Conservation (phyloP, 2,329 filamentous ascomycete genomes). For the Nemania abortiva region DNA sequence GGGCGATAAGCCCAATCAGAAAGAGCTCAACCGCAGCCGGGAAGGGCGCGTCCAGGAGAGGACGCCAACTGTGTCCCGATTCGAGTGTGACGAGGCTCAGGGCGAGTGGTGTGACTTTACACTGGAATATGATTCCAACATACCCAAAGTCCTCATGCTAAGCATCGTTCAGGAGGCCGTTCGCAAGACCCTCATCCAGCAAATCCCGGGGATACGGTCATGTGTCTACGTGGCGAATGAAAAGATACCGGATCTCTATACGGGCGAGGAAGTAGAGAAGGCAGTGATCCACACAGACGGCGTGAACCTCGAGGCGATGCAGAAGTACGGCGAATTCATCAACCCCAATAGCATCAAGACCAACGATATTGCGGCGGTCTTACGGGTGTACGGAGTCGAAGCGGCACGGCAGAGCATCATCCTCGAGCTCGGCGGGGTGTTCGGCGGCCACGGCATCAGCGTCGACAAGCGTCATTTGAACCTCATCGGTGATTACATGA, state of each 20-base stretch:
- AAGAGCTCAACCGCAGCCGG: conserved; percentile 59
- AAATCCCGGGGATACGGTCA: conserved; percentile 80
- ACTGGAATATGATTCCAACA: conserved; percentile 82
- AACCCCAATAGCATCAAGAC: conserved; percentile 88
- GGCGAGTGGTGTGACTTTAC: conserved; percentile 84
- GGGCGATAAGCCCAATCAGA: conserved; percentile 47
- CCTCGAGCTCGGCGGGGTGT: conserved; percentile 85
- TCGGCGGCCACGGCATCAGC: conserved; percentile 88
- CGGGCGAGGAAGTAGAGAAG: conserved; percentile 63
- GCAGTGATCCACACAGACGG: conserved; percentile 81
- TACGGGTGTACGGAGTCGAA: conserved; percentile 90
- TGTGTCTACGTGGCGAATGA: conserved; percentile 76
- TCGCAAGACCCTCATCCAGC: conserved; percentile 84
- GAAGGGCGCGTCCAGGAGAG: conserved; percentile 73
- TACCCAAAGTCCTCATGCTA: conserved; percentile 93
- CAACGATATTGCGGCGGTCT: conserved; percentile 90
- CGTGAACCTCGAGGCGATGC: conserved; percentile 91
- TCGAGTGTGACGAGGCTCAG: conserved; percentile 80
- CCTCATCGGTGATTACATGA: conserved; percentile 98
- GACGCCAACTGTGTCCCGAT: conserved; percentile 76
- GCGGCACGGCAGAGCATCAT: conserved; percentile 90
- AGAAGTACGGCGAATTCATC: conserved; percentile 85
- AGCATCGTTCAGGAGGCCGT: conserved; percentile 87
- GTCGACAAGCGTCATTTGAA: conserved; percentile 95
- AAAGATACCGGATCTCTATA: conserved; percentile 60